Percentiles rank a stretch among this genome's conserved stretches.
These are phyloP conservation scores for Candida vartiovaarae DNA, from an alignment of 805 yeast species.

Conservation along the genomic window DNA sequence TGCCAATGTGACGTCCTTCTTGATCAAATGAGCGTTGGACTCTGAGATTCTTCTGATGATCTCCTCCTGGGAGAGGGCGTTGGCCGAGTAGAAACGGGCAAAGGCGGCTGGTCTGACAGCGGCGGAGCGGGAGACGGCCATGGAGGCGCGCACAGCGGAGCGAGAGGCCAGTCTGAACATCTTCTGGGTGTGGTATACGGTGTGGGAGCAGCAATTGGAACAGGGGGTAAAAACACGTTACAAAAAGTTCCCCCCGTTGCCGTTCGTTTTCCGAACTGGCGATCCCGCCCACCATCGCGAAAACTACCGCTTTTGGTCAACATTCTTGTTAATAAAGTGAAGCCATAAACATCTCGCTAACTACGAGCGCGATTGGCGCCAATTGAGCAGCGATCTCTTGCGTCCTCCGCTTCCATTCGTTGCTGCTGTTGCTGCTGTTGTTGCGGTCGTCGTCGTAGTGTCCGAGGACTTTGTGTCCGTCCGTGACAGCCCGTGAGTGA, in stretches of 20 bases:
- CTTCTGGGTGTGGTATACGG: neutral
- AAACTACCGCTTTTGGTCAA: slow-evolving; percentile 1
- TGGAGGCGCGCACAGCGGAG: slow-evolving; percentile 32
- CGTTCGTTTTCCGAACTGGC: too few relatives aligned
- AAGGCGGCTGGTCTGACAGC: slow-evolving; percentile 23
- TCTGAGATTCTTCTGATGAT: slow-evolving; percentile 76
- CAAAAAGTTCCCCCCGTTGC: too few relatives aligned
- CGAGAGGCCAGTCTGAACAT: slow-evolving; percentile 50
- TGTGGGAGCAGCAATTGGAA: too few relatives aligned
- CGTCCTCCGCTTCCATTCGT: slow-evolving; percentile 12
- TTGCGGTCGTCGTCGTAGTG: slow-evolving; percentile 13
- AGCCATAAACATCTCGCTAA: too few relatives aligned
- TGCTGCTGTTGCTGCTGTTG: slow-evolving; percentile 10
- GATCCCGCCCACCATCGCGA: too few relatives aligned
- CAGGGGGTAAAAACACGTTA: too few relatives aligned
- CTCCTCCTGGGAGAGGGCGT: slow-evolving; percentile 67
- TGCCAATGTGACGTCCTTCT: slow-evolving; percentile 40
- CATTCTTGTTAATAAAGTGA: too few relatives aligned
- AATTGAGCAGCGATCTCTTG: slow-evolving; percentile 26
- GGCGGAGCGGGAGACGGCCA: slow-evolving; percentile 13
- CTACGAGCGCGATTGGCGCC: slow-evolving; percentile 26
- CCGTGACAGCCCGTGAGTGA: slow-evolving; percentile 7
- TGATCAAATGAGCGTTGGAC: slow-evolving; percentile 62
- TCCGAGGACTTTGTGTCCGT: slow-evolving; percentile 25
- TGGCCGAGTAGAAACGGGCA: slow-evolving; percentile 47